phyloP scores from a whole-genome alignment of 768 basidiomycete species.

The Lanmaoa pseudosensibilis region DNA sequence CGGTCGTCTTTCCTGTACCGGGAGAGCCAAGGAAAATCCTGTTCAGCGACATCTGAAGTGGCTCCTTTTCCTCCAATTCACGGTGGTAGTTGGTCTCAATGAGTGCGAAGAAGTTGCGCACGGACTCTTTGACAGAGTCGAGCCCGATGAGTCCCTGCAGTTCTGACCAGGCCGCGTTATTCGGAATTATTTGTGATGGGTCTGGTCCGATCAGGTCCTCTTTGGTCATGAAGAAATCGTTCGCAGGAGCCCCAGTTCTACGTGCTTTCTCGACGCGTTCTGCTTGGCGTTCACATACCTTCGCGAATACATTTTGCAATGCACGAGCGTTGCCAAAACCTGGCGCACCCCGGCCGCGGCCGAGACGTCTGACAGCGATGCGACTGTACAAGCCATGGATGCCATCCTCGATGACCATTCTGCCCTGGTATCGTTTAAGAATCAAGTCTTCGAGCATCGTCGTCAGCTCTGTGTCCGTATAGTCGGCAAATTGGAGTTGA shows the following conservation, averaged over 20 bases:
- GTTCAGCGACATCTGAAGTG: conserved; percentile 56
- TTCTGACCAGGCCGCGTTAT: conserved; percentile 51
- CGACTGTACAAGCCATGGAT: conserved; percentile 52
- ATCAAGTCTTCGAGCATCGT: conserved; percentile 52
- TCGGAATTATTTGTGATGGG: conserved; percentile 47
- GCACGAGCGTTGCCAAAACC: conserved; percentile 73
- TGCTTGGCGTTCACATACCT: conserved; percentile 54
- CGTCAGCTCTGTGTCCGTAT: conserved; percentile 55
- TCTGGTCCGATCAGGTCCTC: conserved; percentile 69
- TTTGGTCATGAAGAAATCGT: conserved; percentile 51
- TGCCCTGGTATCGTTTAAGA: conserved; percentile 44
- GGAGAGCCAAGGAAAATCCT: conserved; percentile 67
- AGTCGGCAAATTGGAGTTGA: conserved; percentile 58
- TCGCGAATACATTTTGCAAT: conserved; percentile 49
- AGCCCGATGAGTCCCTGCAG: conserved; percentile 57
- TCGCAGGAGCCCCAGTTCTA: conserved; percentile 35
- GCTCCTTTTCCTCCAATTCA: conserved; percentile 56
- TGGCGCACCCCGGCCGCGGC: conserved; percentile 25
- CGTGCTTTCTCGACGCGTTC: conserved; percentile 45
- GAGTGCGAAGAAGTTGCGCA: conserved; percentile 46
- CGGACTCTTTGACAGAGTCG: conserved; percentile 53
- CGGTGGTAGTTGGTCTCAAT: conserved; percentile 57
- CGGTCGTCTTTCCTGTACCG: conserved; percentile 72
- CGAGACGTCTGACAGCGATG: conserved; percentile 23
- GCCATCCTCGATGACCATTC: conserved; percentile 58